Base-by-base conservation (phyloP, 441 rosid species). In the Francoa sonchifolia region DNA sequence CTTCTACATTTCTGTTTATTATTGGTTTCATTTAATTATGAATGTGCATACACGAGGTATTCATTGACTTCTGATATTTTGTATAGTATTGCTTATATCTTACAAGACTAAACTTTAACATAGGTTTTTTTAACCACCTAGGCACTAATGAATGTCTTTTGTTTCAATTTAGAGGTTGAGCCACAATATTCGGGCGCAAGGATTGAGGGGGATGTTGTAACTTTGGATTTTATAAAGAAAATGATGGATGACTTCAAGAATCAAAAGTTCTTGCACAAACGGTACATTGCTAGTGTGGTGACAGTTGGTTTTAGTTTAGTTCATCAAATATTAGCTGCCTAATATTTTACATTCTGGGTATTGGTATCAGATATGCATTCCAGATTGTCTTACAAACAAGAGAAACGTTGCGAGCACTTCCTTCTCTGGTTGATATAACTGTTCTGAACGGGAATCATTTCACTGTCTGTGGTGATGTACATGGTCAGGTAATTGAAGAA, bases 391-490 rank as follows among this genome's bases (percentile, higher is more conserved):
- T 86, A 47, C 95, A 90, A 67, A 74, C 64, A 31, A 76, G 95
- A 63, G 75, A 86, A 47, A 82, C 80, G 68, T 65, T 86, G 63
- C 69, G 19, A 59, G 67, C 67, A 30, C 56, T 73, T 59, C 90
- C 99, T 32, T 86, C 95, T 25, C 82, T 90, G 56, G 80, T 86
- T 57, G 90, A 86, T 65, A 69, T 90, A 54, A 59, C 17, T 47
- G 71, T 86, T 46, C 83, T 88, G 20, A 58, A 67, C 42, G 80
- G 86, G 47, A 74, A 66, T 25, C 86, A 71, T 66, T 74, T 86
- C 52, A 86, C 94, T 0, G 94, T 90, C 42, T 90, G 99, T 44
- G 99, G 99, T 68, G 99, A 90, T 59, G 94, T 90, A 35, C 99
- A 90, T 61, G 99, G 99, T 57, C 96, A 90, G 96, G 99, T 90